A percentile compares a stretch with the other conserved stretches of the same genome.
These are phyloP conservation scores for Ustanciosporium gigantosporum DNA, from an alignment of 1,284 basidiomycete genomes.

Conservation along the genomic window DNA sequence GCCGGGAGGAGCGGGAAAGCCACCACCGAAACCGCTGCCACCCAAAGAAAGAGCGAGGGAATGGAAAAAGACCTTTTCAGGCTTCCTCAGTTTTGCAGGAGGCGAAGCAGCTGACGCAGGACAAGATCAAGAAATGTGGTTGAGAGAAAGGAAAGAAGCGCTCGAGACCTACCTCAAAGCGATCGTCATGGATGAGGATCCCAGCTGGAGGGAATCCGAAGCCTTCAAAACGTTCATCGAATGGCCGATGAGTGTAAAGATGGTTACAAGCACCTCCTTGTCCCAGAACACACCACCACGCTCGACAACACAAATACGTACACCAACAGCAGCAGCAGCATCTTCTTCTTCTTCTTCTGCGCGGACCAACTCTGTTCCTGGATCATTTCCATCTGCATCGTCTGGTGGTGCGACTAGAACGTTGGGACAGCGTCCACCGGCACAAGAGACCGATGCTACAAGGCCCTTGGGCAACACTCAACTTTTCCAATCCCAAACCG, in stretches of 20 bases:
- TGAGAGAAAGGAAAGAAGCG: slow-evolving; percentile 74
- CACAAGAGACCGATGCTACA: slow-evolving; percentile 81
- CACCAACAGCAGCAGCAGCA: background rate
- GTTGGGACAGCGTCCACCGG: slow-evolving; percentile 57
- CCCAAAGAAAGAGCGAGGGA: slow-evolving; percentile 73
- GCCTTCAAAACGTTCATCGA: slow-evolving; percentile 86
- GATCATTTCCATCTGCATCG: slow-evolving; percentile 3
- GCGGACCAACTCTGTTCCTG: slow-evolving; percentile 10
- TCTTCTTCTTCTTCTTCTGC: background rate
- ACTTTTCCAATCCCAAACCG: slow-evolving; percentile 76
- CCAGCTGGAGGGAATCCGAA: slow-evolving; percentile 76
- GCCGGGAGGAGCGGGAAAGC: slow-evolving; percentile 17
- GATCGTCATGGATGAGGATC: slow-evolving; percentile 78
- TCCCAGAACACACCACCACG: background rate
- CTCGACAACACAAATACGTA: no score
- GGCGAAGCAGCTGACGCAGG: background rate
- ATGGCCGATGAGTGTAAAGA: slow-evolving; percentile 66
- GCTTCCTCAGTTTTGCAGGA: slow-evolving; percentile 18
- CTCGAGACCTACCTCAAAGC: slow-evolving; percentile 85
- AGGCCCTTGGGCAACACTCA: slow-evolving; percentile 82
- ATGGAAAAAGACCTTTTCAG: slow-evolving; percentile 47
- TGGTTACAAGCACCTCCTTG: slow-evolving; percentile 6
- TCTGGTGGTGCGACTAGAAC: background rate
- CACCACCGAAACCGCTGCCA: slow-evolving; percentile 77
- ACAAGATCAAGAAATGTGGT: slow-evolving; percentile 62